These are phyloP conservation scores for Verticillium klebahnii DNA, from an alignment of 2,329 filamentous ascomycete genomes.

Conservation along the genomic window DNA sequence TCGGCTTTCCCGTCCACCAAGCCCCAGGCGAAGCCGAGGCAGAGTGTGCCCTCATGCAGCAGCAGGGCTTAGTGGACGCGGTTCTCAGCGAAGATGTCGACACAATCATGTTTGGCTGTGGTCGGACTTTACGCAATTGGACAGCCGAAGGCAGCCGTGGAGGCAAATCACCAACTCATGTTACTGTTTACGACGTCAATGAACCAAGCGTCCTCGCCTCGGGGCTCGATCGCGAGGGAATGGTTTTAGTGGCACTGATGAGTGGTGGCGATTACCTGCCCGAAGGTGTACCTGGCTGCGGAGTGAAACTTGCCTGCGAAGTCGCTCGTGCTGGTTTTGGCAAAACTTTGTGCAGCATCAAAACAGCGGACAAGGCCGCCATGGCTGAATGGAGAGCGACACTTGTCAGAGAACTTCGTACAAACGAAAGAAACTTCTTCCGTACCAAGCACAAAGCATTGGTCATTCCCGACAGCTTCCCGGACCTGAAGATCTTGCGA, in stretches of 20 bases:
- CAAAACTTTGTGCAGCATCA: conserved; percentile 63
- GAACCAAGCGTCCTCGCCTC: conserved; percentile 43
- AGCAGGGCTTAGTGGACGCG: conserved; percentile 79
- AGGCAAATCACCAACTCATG: conserved; percentile 73
- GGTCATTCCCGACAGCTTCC: conserved; percentile 75
- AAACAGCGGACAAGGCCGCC: conserved; percentile 51
- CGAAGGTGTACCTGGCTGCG: conserved; percentile 81
- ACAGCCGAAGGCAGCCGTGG: conserved; percentile 64
- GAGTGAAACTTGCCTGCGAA: conserved; percentile 82
- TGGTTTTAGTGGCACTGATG: conserved; percentile 92
- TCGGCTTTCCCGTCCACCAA: conserved; percentile 78
- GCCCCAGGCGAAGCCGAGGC: conserved; percentile 95
- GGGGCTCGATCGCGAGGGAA: conserved; percentile 76
- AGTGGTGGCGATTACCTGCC: conserved; percentile 93
- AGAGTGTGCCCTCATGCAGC: conserved; percentile 85
- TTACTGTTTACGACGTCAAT: conserved; percentile 70
- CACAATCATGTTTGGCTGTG: conserved; percentile 94
- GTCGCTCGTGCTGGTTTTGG: conserved; percentile 88
- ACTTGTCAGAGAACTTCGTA: conserved; percentile 70
- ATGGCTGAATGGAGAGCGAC: conserved; percentile 67
- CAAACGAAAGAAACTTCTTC: conserved; percentile 82
- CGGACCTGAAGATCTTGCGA: conserved; percentile 69
- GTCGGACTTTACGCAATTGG: conserved; percentile 75
- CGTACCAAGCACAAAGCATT: conserved; percentile 69
- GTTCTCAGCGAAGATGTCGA: conserved; percentile 97